Conservation (phyloP, 139 green algal genomes). For the Chlamydomonas incerta region DNA sequence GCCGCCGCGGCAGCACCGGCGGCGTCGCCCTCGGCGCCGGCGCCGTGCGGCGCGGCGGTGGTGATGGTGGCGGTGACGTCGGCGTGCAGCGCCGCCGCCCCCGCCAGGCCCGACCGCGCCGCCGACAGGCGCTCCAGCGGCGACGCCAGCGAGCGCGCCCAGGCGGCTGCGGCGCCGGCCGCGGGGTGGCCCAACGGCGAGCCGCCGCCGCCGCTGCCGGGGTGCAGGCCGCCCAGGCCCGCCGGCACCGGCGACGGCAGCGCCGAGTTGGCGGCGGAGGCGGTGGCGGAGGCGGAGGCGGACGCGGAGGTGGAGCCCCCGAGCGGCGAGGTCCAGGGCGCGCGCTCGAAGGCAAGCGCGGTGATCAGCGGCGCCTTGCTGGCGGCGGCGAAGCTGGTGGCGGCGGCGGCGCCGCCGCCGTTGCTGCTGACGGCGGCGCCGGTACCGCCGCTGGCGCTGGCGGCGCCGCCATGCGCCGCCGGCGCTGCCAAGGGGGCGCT, state of each 20-base stretch:
- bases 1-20: background rate
- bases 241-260: background rate
- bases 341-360: background rate
- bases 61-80: background rate
- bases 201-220: no score
- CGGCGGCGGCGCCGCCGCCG: background rate
- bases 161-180: no score
- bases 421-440: background rate
- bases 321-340: constrained; percentile 14
- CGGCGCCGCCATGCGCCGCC: background rate
- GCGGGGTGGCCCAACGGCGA: no score
- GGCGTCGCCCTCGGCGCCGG: background rate
- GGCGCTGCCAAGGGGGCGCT: no score
- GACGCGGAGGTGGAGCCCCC: no score
- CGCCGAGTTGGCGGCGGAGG: background rate
- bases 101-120: no score
- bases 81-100: no score
- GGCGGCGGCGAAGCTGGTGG: background rate
- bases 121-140: no score
- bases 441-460: background rate
- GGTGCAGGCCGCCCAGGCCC: background rate
- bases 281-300: background rate
- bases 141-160: no score
- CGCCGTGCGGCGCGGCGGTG: background rate
- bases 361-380: constrained; percentile 3